phyloP scores from a whole-genome alignment of 306 rosid genomes.

The Cucumis hystrix region DNA sequence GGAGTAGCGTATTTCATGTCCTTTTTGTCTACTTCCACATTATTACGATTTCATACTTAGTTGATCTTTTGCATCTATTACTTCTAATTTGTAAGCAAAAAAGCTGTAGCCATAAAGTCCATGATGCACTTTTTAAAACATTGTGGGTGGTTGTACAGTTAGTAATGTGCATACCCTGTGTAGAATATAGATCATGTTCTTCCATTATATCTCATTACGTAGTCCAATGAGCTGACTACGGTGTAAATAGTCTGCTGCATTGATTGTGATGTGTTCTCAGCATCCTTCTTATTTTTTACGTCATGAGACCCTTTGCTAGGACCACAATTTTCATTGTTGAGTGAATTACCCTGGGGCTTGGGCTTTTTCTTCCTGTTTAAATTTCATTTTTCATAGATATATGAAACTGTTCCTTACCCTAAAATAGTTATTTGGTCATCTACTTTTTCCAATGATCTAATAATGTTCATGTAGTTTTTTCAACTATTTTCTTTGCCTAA shows the following conservation, averaged over 20 bases:
- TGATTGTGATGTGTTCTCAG: background rate
- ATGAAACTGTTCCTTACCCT: background rate
- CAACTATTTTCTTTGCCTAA: background rate
- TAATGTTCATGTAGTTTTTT: background rate
- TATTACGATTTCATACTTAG: background rate
- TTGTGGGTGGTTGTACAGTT: background rate
- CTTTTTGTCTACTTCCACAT: background rate
- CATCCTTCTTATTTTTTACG: background rate
- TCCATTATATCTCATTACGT: background rate
- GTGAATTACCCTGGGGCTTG: background rate
- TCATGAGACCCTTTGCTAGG: background rate
- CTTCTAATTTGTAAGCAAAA: background rate
- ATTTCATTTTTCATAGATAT: background rate
- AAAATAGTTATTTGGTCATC: background rate
- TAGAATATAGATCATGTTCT: background rate
- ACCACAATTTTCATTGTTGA: background rate
- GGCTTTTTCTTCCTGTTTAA: background rate
- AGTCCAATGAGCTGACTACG: background rate
- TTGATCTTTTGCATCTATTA: background rate
- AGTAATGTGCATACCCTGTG: background rate
- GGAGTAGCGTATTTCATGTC: background rate
- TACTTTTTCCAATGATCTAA: background rate
- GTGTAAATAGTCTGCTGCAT: background rate
- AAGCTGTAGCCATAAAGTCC: background rate
- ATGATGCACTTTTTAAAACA: background rate